Evolutionary conservation across 352 stramenopile genomes (phyloP), one percentile per base, ranked within the genome.

Genomic region (Phytophthora fragariaefolia): DNA sequence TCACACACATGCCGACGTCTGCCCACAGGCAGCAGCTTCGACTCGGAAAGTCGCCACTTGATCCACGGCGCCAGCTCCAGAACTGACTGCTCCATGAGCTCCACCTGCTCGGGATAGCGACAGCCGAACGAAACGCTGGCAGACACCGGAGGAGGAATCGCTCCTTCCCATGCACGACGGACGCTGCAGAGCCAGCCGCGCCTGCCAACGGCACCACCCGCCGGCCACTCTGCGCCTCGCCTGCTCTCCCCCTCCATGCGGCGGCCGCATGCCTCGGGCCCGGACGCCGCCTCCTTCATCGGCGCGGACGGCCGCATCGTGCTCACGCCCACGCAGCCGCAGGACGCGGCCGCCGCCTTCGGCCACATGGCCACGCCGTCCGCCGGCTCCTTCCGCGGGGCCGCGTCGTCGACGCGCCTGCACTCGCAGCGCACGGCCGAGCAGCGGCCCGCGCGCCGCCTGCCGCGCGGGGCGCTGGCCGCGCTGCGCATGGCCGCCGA

Each of bases 301-400:
- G 63, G 67, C 18, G 57, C 69, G 12, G 74, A 85, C 61, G 75
- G 72, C 24, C 74, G 62, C 49, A 79, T 83, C 46, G 23, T 80
- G 26, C 67, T 82, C 12, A 83, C 77, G 43, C 77, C 77, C 13
- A 68, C 60, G 13, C 59, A 47, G 22, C 64, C 56, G 7, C 45
- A 48, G n/a, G 58, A 69, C 18, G 57, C 46, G 22, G 49, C 60
- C 13, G 58, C 50, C 24, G 30, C 61, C 6, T 86, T 82, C 58
- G 75, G 80, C 32, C 73, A 80, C 40, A 46, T 83, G 55, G 54
- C 58, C 13, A 81, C 78, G 38, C 78, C 78, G 13, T 69, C 60
- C 26, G 48, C 66, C 22, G 26, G 30, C 42, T 67, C 63, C 10
- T 63, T 71, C 23, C 50, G 46, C 17, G 48, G 24, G 47, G 49